Base-by-base conservation (phyloP, 768 basidiomycete species). In the Sarcodon sp. region DNA sequence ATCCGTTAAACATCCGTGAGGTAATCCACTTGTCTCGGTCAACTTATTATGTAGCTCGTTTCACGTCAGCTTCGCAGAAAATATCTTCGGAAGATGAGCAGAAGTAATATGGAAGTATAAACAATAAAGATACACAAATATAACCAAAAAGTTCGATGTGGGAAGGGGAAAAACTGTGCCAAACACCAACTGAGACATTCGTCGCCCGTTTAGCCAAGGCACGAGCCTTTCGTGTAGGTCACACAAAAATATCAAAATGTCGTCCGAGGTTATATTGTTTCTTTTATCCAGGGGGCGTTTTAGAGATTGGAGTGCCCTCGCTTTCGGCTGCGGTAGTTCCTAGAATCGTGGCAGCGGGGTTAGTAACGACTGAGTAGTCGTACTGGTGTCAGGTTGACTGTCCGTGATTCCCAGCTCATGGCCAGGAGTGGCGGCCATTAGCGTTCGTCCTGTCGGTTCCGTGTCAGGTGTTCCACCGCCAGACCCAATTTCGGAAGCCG, bases 331-430 rank as follows among this genome's bases (percentile, higher is more conserved):
- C n/a, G 13, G 79, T 79, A 33, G 57, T 72, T 18, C 76, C 74
- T 12, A 70, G 70, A 9, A 80, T 59, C 6, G 80, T 82, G 43
- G 73, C 71, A 37, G 84, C 71, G 13, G 75, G 4, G 83, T 83
- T 16, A 85, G 71, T 53, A 84, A 82, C 48, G 83, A 85, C 50
- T 71, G 70, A 3, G 76, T 70, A 10, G 83, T 83, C 0, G 80
- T 81, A 60, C 83, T 84, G 57, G 86, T 71, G 58, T 80, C 80
- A 0, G 73, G 70, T 35, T 35, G 52, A 53, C 41, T 45, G 49
- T 44, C 9, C 47, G 27, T 27, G 36, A 43, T 33, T 35, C 13
- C 38, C 34, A n/a, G 48, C 52, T 0, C 31, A 39, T 13, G 21
- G 27, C 38, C 31, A 6, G 13, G 37, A 6, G 31, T 48, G 15